Conservation (phyloP, 1,139 yeast species). For the Saccharomyces hybrid region DNA sequence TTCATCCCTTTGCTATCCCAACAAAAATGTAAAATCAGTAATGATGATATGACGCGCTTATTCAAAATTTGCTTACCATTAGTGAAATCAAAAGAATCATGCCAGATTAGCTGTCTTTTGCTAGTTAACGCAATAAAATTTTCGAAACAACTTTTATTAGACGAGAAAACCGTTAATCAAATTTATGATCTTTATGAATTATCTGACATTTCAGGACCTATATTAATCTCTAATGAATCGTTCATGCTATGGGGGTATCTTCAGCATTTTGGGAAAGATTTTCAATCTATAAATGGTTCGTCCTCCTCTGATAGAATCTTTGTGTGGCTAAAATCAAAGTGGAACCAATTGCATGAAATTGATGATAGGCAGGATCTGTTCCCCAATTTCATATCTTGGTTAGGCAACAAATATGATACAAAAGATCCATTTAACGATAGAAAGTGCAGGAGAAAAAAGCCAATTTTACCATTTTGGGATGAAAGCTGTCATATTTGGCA, state of each 20-base stretch:
- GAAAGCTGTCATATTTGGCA: slow-evolving; percentile 2
- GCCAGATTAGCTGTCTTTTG: slow-evolving; percentile 32
- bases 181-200: slow-evolving; percentile 45
- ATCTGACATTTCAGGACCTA: slow-evolving; percentile 56
- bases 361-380: slow-evolving; percentile 24
- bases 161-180: slow-evolving; percentile 38
- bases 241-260: slow-evolving; percentile 48
- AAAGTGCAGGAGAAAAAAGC: neutral
- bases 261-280: slow-evolving; percentile 34
- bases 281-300: slow-evolving; percentile 26
- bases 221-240: slow-evolving; percentile 38
- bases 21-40: slow-evolving; percentile 17
- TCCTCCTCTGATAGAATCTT: slow-evolving; percentile 30
- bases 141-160: slow-evolving; percentile 26
- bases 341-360: slow-evolving; percentile 28
- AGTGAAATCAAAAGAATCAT: slow-evolving; percentile 32
- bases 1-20: slow-evolving; percentile 32
- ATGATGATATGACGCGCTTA: slow-evolving; percentile 21
- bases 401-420: slow-evolving; percentile 29
- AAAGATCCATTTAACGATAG: neutral
- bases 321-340: slow-evolving; percentile 45
- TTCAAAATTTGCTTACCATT: slow-evolving; percentile 43
- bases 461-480: neutral
- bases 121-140: slow-evolving; percentile 24
- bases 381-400: slow-evolving; percentile 40